Conservation (phyloP, 2,329 filamentous ascomycete genomes). For the Aspergillus sp. region DNA sequence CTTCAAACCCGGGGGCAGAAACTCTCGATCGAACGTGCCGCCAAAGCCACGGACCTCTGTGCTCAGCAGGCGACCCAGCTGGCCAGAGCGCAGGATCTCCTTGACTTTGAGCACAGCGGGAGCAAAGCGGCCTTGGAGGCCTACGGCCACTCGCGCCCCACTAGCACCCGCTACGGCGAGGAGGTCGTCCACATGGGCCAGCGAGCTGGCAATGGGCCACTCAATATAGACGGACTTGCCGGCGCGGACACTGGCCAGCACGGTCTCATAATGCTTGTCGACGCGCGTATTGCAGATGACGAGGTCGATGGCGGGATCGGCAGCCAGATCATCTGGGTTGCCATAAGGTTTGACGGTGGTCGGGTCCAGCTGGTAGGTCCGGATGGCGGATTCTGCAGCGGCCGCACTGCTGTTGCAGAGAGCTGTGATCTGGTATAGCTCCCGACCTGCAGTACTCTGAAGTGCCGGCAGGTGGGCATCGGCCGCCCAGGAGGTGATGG, state of each 20-base stretch:
- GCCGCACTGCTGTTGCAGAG: constrained; percentile 13
- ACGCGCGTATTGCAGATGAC: constrained; percentile 56
- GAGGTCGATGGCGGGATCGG: constrained; percentile 55
- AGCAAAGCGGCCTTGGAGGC: constrained; percentile 53
- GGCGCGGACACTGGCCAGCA: constrained; percentile 51
- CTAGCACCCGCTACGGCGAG: constrained; percentile 35
- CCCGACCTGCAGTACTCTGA: background rate
- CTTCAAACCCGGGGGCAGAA: constrained; percentile 5
- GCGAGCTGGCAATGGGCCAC: constrained; percentile 58
- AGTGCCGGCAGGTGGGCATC: constrained; percentile 15
- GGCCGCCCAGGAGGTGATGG: constrained; percentile 11
- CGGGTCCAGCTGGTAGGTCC: constrained; percentile 44
- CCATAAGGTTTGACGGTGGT: constrained; percentile 52
- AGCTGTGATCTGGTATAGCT: constrained; percentile 12
- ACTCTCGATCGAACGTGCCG: constrained; percentile 8
- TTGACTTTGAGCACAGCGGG: constrained; percentile 50
- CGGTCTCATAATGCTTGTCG: constrained; percentile 53
- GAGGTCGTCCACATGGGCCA: constrained; percentile 46
- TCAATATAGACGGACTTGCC: constrained; percentile 60
- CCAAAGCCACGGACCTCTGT: constrained; percentile 44
- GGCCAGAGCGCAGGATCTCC: constrained; percentile 47
- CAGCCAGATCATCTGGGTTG: constrained; percentile 41
- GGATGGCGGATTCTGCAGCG: constrained; percentile 15
- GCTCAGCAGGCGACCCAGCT: constrained; percentile 55
- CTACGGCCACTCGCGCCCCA: constrained; percentile 48